Percentiles rank a stretch among this genome's conserved stretches.
Conservation (phyloP, 2,329 filamentous ascomycete genomes). For the Trichoderma sp. region DNA sequence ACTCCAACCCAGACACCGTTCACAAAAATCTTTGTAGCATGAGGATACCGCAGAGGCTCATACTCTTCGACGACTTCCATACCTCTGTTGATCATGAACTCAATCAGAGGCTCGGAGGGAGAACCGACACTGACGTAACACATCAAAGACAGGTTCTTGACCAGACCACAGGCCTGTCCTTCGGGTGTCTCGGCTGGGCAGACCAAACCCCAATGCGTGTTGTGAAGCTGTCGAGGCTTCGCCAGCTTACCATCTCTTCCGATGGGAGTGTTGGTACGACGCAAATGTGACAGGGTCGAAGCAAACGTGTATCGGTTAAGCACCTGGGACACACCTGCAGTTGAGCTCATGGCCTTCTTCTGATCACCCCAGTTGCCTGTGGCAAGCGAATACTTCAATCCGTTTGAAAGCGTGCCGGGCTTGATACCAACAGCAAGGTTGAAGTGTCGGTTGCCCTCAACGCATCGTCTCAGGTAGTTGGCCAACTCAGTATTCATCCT, state of each 20-base stretch:
- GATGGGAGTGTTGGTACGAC: conserved; percentile 95
- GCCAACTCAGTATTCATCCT: conserved; percentile 89
- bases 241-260: conserved; percentile 97
- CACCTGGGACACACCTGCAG: conserved; percentile 96
- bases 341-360: conserved; percentile 94
- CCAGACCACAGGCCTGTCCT: conserved; percentile 95
- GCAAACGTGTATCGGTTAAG: conserved; percentile 97
- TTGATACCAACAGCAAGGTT: conserved; percentile 90
- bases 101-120: conserved; percentile 82
- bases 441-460: conserved; percentile 86
- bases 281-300: conserved; percentile 93
- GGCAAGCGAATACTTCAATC: conserved; percentile 92
- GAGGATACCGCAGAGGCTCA: conserved; percentile 77
- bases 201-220: conserved; percentile 97
- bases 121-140: conserved; percentile 97
- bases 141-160: conserved; percentile 98
- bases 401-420: conserved; percentile 85
- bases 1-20: conserved; percentile 98
- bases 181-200: conserved; percentile 97
- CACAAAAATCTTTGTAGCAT: conserved; percentile 96
- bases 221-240: conserved; percentile 95
- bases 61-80: conserved; percentile 98
- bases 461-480: conserved; percentile 86
- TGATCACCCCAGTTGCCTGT: conserved; percentile 99
- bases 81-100: conserved; percentile 92